phyloP scores from a whole-genome alignment of 2,329 filamentous ascomycete genomes.

The Exserohilum rostratum region DNA sequence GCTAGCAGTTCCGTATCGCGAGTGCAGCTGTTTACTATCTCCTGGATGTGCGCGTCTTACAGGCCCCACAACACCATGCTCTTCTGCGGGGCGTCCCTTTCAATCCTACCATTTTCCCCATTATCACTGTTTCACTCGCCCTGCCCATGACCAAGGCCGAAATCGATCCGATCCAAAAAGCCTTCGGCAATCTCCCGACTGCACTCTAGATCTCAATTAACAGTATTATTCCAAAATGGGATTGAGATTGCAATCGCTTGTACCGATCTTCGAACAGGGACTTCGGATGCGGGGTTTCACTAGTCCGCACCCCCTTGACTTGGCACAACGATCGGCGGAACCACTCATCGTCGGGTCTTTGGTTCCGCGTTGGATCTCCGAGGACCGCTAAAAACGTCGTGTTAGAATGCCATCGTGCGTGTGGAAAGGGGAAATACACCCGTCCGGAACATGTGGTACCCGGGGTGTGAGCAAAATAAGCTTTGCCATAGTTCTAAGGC shows the following conservation, averaged over 20 bases:
- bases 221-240: background rate
- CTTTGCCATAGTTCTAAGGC: background rate
- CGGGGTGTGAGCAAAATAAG: background rate
- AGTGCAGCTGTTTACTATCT: background rate
- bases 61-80: background rate
- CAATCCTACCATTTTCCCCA: background rate
- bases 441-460: background rate
- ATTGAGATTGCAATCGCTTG: background rate
- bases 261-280: background rate
- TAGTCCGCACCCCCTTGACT: background rate
- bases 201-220: background rate
- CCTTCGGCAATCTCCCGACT: background rate
- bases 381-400: background rate
- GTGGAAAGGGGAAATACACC: background rate
- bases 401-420: background rate
- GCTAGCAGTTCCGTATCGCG: background rate
- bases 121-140: background rate
- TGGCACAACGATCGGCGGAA: background rate
- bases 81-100: background rate
- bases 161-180: background rate
- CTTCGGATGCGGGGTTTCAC: constrained; percentile 1
- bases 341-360: background rate
- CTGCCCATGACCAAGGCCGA: background rate
- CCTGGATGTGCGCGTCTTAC: background rate
- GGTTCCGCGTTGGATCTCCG: background rate